A percentile compares a stretch with the other conserved stretches of the same genome.
Evolutionary conservation across 2,329 filamentous ascomycete genomes (phyloP).

Genomic region (Septoria petroselini): DNA sequence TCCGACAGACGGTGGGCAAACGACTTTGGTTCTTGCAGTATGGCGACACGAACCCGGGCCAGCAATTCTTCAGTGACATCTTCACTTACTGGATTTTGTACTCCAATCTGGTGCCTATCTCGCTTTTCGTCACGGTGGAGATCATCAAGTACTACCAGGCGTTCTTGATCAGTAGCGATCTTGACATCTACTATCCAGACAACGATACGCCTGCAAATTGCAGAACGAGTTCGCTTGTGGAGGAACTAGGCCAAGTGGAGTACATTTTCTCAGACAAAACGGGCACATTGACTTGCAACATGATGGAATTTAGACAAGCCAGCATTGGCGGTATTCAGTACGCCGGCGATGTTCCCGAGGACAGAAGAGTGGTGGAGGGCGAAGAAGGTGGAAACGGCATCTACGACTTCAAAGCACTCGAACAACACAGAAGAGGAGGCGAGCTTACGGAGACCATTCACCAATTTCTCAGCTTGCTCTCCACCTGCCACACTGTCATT

Average conservation of each 20-base stretch:
- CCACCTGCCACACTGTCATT: slow-evolving; percentile 96
- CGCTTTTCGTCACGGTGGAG: slow-evolving; percentile 94
- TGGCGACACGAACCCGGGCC: slow-evolving; percentile 60
- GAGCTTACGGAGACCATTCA: slow-evolving; percentile 64
- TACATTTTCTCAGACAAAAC: slow-evolving; percentile 99
- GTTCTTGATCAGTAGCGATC: slow-evolving; percentile 94
- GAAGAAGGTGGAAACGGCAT: slow-evolving; percentile 76
- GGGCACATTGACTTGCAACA: slow-evolving; percentile 93
- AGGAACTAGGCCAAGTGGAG: slow-evolving; percentile 96
- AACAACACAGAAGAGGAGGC: slow-evolving; percentile 59
- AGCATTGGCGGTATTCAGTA: slow-evolving; percentile 93
- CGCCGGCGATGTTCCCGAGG: slow-evolving; percentile 85
- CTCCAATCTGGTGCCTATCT: slow-evolving; percentile 93
- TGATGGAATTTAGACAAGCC: slow-evolving; percentile 98
- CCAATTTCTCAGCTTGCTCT: slow-evolving; percentile 81
- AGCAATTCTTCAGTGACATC: slow-evolving; percentile 87
- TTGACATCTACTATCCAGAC: slow-evolving; percentile 96
- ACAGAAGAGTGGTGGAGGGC: slow-evolving; percentile 69
- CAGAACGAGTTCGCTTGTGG: slow-evolving; percentile 90
- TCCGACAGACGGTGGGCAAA: slow-evolving; percentile 61
- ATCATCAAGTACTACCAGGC: slow-evolving; percentile 97
- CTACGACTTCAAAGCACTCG: slow-evolving; percentile 76
- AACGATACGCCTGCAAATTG: slow-evolving; percentile 95
- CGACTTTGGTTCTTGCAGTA: slow-evolving; percentile 73
- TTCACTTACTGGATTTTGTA: slow-evolving; percentile 99